These are phyloP conservation scores for Eleusine coracana DNA, from an alignment of 176 grass and related monocot species.

Conservation along the genomic window DNA sequence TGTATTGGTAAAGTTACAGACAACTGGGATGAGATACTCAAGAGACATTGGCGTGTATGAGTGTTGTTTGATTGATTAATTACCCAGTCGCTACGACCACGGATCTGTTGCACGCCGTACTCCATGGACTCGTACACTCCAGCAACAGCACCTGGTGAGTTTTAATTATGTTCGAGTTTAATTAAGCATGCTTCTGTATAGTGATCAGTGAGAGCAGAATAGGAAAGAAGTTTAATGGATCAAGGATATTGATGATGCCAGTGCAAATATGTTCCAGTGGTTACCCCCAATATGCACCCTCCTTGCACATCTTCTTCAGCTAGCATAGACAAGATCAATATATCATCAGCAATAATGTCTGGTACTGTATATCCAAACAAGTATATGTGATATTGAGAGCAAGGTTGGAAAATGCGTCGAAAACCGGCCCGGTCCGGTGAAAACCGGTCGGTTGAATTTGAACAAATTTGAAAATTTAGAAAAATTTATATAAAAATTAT, in stretches of 20 bases:
- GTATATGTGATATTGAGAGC: not conserved
- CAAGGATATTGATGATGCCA: too few relatives aligned
- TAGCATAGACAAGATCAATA: slow-evolving; percentile 1
- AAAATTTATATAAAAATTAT: too few relatives aligned
- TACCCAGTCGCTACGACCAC: slow-evolving; percentile 71
- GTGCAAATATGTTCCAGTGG: too few relatives aligned
- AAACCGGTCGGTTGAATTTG: too few relatives aligned
- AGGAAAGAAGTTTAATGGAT: not conserved
- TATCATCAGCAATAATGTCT: not conserved
- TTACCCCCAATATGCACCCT: slow-evolving; percentile 83
- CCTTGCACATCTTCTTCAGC: slow-evolving; percentile 74
- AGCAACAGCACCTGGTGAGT: slow-evolving; percentile 53
- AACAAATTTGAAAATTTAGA: too few relatives aligned
- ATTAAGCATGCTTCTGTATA: not conserved
- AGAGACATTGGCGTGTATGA: not conserved
- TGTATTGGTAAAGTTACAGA: not conserved
- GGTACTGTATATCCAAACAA: not conserved
- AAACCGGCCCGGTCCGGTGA: too few relatives aligned
- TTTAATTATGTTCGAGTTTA: not conserved
- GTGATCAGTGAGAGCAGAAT: not conserved
- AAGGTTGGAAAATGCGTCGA: too few relatives aligned
- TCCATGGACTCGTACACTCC: slow-evolving; percentile 69
- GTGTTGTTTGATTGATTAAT: not conserved
- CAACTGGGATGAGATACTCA: too few relatives aligned
- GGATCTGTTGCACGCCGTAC: slow-evolving; percentile 62